A percentile compares a stretch with the other conserved stretches of the same genome.
Conservation (phyloP, 169 alveolate species). For the Plasmodium gaboni region DNA sequence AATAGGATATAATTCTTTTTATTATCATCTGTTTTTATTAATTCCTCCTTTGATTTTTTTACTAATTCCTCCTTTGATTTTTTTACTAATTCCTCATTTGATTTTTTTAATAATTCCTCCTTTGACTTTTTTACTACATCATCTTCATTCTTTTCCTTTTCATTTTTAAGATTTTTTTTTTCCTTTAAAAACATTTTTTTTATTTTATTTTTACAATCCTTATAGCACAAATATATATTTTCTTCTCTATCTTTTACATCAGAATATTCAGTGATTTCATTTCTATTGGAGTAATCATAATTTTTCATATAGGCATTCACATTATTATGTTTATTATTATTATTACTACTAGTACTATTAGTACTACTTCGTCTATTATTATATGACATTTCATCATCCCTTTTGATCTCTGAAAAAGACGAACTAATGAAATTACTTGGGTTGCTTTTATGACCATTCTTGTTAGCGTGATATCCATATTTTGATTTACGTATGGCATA, state of each 20-base stretch:
- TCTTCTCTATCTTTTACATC: background rate
- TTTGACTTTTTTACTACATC: background rate
- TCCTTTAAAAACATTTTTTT: background rate
- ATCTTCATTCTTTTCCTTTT: background rate
- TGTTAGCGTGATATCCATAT: too few relatives aligned
- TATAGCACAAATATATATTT: background rate
- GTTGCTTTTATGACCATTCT: too few relatives aligned
- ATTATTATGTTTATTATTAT: background rate
- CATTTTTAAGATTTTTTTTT: background rate
- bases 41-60: background rate
- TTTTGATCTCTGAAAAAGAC: too few relatives aligned
- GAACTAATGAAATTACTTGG: too few relatives aligned
- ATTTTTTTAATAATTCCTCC: background rate
- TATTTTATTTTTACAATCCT: constrained; percentile 1
- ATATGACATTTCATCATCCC: too few relatives aligned
- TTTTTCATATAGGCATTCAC: too few relatives aligned
- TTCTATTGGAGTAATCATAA: background rate
- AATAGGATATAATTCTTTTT: too few relatives aligned
- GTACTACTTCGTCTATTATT: constrained; percentile 1
- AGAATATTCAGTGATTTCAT: background rate
- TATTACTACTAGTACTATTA: background rate
- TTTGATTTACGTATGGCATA: too few relatives aligned
- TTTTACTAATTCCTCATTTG: background rate
- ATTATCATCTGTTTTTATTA: background rate
- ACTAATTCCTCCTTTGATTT: background rate